Percentiles rank a stretch among this genome's conserved stretches.
phyloP scores from a whole-genome alignment of 352 stramenopile species.

The Elongisporangium senticosum region DNA sequence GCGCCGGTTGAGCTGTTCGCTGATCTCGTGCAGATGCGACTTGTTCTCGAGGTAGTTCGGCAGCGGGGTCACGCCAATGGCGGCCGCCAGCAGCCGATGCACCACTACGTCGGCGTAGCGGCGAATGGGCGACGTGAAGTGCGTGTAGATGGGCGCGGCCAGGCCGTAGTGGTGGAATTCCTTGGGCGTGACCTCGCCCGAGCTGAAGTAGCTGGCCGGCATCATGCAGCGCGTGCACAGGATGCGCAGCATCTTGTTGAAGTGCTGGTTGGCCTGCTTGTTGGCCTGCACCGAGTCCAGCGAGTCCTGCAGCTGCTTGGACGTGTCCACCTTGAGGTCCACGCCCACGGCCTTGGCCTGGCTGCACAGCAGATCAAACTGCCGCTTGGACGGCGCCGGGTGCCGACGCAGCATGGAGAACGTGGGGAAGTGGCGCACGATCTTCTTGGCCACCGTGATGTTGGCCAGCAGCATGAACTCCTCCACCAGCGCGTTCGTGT shows the following conservation, averaged over 20 bases:
- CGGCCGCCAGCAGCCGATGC: conserved; percentile 95
- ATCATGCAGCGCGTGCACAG: conserved; percentile 98
- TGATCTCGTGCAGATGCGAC: conserved; percentile 93
- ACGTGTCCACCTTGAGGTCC: conserved; percentile 70
- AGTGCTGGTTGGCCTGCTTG: conserved; percentile 88
- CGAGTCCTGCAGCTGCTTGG: conserved; percentile 71
- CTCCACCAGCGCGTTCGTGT: conserved; percentile 97
- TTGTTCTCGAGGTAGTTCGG: conserved; percentile 93
- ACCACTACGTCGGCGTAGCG: conserved; percentile 98
- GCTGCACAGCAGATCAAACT: conserved; percentile 88
- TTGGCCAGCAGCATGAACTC: conserved; percentile 99
- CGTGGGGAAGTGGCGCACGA: conserved; percentile 91
- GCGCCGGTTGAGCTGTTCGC: conserved; percentile 96
- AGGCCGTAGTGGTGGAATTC: conserved; percentile 99
- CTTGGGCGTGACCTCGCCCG: conserved; percentile 90
- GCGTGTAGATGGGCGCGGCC: conserved; percentile 97
- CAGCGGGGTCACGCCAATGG: conserved; percentile 94
- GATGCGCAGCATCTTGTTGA: conserved; percentile 98
- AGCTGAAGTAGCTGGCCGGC: conserved; percentile 98
- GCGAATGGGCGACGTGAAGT: conserved; percentile 99
- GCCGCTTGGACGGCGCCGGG: conserved; percentile 90
- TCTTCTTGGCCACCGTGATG: conserved; percentile 97
- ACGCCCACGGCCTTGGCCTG: conserved; percentile 83
- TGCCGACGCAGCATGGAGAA: conserved; percentile 94
- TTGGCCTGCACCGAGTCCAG: conserved; percentile 49